Base-by-base conservation (phyloP, 2,329 filamentous ascomycete species). In the Graphiopsis chlorocephala region DNA sequence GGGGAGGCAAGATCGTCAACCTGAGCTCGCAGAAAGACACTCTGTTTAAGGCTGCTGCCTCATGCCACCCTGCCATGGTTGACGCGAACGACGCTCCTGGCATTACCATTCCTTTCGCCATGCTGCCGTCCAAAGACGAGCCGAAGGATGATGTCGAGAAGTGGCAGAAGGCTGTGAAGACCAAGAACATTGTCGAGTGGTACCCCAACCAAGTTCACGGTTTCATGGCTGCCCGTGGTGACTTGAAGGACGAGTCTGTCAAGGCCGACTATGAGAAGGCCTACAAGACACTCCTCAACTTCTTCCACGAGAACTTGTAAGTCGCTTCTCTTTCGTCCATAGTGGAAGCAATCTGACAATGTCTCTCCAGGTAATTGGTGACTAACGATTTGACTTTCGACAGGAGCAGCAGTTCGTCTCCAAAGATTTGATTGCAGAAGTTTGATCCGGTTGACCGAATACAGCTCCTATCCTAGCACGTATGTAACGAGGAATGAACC, bases 51-150 rank as follows among this genome's bases (percentile, higher is more conserved):
- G 84, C 81, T 17, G 85, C 82, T 3, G 85, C 81, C 11, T 78
- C 84, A 28, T 81, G 78, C 68, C 85, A 87, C 72, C 86, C 86
- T 6, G 85, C 85, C 29, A 86, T 88, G 85, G 80, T 88, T 14
- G 85, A 86, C 59, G 81, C 81, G 15, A 80, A 83, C 29, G 86
- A 88, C 68, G 86, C 85, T 2, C 78, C 81, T 56, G 79, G 78
- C 5, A 78, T 87, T 42, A 82, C 80, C 4, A 84, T 88, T 45
- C 86, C 86, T 1, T 84, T 84, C 74, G 80, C 81, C 7, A 79
- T 87, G 78, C 78, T 88, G 47, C 84, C 85, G 1, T 83, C 80
- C 42, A 82, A 82, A 73, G 86, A 87, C 56, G 86, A 88, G 78
- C 74, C 79, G 38, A 81, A 82, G 68, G 79, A 81, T 0, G 85